Evolutionary conservation across 495 filamentous ascomycete genomes (phyloP), one percentile per base, ranked within the genome.

Genomic region (Neurospora hispaniola): DNA sequence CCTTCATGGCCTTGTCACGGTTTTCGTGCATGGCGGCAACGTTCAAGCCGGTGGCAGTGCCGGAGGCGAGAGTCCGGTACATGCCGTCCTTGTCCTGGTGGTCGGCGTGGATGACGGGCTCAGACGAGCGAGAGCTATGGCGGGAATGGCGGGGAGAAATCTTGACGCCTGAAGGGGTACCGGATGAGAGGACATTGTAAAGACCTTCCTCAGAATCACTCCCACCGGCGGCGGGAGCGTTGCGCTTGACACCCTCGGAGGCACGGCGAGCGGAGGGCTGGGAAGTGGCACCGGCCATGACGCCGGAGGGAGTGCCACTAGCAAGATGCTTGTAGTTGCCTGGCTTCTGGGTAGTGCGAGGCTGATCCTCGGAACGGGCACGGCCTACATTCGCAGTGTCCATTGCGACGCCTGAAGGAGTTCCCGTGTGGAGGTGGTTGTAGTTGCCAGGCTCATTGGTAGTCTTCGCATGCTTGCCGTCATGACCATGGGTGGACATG

Each of bases 21-120:
- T 66, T 66, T 2, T 66, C 12, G 3, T 66, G 23, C 54, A 66
- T 62, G 39, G 66, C 69, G 6, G 41, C 71, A 39, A 76, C 48
- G 68, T 78, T 77, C n/a, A 80, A 70, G 5, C 76, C 79, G 4
- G 79, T 80, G 5, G 78, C 75, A 2, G 76, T 81, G 16, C 79
- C 78, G 0, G 80, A 77, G 1, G 81, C 23, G 2, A 81, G 75
- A 1, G 77, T 75, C 42, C 79, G 78, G 72, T 81, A 78, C 35
- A 78, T 73, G 1, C 74, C 78, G 40, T 75, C 73, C 20, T 75
- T 74, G 43, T 73, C 73, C 18, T 74, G 74, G 20, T 75, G 76
- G 20, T 72, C 23, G 41, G 38, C 44, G 27, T 40, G 42, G 3
- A 20, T 31, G 43, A 5, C 16, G 48, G 70, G 6, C 74, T 78